phyloP scores from a whole-genome alignment of 129 eudicot species.

The Flaveria ramosissima region DNA sequence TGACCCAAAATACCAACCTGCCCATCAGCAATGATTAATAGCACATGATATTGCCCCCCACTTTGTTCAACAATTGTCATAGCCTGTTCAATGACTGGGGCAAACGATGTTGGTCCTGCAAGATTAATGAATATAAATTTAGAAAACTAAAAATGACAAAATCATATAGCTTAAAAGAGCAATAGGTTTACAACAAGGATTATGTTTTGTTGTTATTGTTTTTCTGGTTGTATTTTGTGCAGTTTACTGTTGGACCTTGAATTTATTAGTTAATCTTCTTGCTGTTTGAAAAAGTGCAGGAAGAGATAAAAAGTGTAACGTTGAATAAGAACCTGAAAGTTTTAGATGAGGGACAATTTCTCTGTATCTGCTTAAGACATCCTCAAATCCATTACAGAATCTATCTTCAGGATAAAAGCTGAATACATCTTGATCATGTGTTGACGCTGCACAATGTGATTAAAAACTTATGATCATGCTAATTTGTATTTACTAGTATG shows the following conservation, averaged over 20 bases:
- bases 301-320: not conserved
- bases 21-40: slow-evolving; percentile 92
- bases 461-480: not conserved
- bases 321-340: slow-evolving; percentile 74
- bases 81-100: slow-evolving; percentile 95
- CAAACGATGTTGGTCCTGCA: slow-evolving; percentile 97
- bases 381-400: slow-evolving; percentile 86
- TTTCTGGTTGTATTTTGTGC: too few relatives aligned
- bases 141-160: not conserved
- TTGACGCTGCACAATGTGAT: slow-evolving; percentile 58
- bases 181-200: too few relatives aligned
- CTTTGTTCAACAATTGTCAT: slow-evolving; percentile 91
- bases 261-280: too few relatives aligned
- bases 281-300: not conserved
- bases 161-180: slow-evolving; percentile 1
- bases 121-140: not conserved
- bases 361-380: slow-evolving; percentile 79
- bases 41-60: slow-evolving; percentile 96
- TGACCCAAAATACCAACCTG: slow-evolving; percentile 57
- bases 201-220: too few relatives aligned
- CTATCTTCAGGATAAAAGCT: slow-evolving; percentile 83
- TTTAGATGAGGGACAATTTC: slow-evolving; percentile 72
- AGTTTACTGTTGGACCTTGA: too few relatives aligned
- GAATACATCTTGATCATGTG: slow-evolving; percentile 93
- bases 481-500: not conserved